Evolutionary conservation across 805 yeast species (phyloP), one percentile per base, ranked within the genome.

Genomic region (Wickerhamomyces subpelliculosus): DNA sequence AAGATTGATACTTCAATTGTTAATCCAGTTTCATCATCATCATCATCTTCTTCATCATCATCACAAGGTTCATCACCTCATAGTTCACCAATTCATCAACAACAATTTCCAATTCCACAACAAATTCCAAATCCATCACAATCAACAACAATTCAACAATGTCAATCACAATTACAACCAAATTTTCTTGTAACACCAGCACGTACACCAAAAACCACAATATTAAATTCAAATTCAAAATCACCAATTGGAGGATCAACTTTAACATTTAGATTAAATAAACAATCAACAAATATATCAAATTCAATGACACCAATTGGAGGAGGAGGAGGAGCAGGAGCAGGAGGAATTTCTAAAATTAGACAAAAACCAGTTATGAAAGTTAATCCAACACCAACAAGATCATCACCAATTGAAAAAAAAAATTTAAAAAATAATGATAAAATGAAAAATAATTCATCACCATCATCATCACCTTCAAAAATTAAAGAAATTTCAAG

Each of bases 331-430:
- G 24, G 24, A 8, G 24, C 24, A 8, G 23, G n/a, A 4, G 8
- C 30, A 26, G 22, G 27, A 20, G 19, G 29, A 19, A 16, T 35
- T 39, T 34, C 41, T 32, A 38, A 44, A 41, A 39, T 36, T 27
- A 35, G 54, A 40, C 45, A 47, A 38, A 41, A 38, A 34, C 41
- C 54, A 40, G 35, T 44, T 1, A 46, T 47, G 48, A 46, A 41
- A 32, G 47, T 47, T 4, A 46, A 43, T 27, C 49, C 49, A 24
- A 25, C 43, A 14, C 50, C 48, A 19, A 36, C 49, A 24, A 8
- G 13, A 24, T 24, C 5, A 7, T 11, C 9, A 24, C 26, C 5
- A 24, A 4, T 24, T 24, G 12, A 4, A 24, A n/a, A n/a, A n/a
- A n/a, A n/a, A n/a, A n/a, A 20, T 45, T 30, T 35, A 25, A 13